Base-by-base conservation (phyloP, 176 grass and related monocot genomes). In the maize (Zea mays) region DNA sequence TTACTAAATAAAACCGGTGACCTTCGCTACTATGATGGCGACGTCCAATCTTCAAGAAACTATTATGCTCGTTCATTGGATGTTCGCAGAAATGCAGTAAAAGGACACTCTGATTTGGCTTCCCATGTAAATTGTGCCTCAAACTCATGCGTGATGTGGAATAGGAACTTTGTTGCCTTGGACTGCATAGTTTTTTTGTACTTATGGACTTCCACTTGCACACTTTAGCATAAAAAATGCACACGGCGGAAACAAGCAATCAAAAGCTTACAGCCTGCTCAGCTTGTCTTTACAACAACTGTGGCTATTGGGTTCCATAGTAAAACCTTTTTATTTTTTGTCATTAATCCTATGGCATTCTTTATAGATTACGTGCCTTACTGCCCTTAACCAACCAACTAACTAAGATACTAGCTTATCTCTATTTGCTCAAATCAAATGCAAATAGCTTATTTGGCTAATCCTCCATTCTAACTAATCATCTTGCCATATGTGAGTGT, bases 1-100 rank as follows among this genome's bases (percentile, higher is more conserved):
- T 97, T 91, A 35, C 87, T 97, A 49, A 93, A 97, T 83, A 97
- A 97, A 88, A 85, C 92, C 73, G 91, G 94, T 66, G 91, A 97
- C 65, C 86, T 97, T 76, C 86, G 64, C 55, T 97, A 93, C 41
- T 97, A 97, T 73, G 86, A 62, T 36, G 91, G 94, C 74, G 85
- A 97, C 74, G 85, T 97, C 16, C 57, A 97, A 79, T 97, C 87
- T 65, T 89, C 94, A n/a, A 93, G 89, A 89, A 90, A 50, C 74
- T 93, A 91, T 86, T 97, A 97, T 90, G 79, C 82, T 34, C 78
- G 69, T 7, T 90, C 94, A 34, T 93, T 93, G 89, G 85, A 90
- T 12, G 91, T 97, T 77, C 88, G 91, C 67, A 83, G 82, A 63
- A 79, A 82, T 77, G 87, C 94, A 66, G 87, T 86, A 46, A 93